Evolutionary conservation across 1,284 basidiomycete species (phyloP).

Genomic region (Ustilago loliicola): DNA sequence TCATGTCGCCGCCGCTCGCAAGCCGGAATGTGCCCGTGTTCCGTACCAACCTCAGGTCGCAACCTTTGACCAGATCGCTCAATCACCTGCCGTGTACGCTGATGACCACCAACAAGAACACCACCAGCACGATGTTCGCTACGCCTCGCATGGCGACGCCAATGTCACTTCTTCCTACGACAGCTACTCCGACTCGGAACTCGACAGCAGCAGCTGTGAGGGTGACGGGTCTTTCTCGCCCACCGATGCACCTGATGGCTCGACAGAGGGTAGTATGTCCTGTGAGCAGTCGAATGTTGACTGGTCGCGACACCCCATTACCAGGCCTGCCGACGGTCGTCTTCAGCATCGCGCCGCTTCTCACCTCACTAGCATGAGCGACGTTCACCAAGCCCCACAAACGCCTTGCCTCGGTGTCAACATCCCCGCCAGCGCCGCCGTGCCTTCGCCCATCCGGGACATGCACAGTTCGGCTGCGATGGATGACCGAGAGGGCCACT

Average conservation of each 20-base stretch:
- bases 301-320: slow-evolving; percentile 37
- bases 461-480: slow-evolving; percentile 29
- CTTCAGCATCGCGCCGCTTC: slow-evolving; percentile 21
- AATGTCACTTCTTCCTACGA: slow-evolving; percentile 27
- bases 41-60: slow-evolving; percentile 42
- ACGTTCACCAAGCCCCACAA: slow-evolving; percentile 30
- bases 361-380: slow-evolving; percentile 44
- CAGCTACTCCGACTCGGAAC: slow-evolving; percentile 46
- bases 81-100: slow-evolving; percentile 28
- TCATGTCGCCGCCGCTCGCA: slow-evolving; percentile 38
- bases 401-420: slow-evolving; percentile 26
- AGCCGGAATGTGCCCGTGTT: slow-evolving; percentile 29
- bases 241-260: slow-evolving; percentile 31
- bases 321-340: slow-evolving; percentile 15
- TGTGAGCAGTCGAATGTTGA: slow-evolving; percentile 35
- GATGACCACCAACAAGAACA: slow-evolving; percentile 10
- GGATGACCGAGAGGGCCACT: slow-evolving; percentile 43
- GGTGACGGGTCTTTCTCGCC: slow-evolving; percentile 45
- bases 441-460: slow-evolving; percentile 17
- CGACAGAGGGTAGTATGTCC: slow-evolving; percentile 20
- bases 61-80: slow-evolving; percentile 25
- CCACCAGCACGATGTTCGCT: slow-evolving; percentile 6
- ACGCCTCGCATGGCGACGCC: slow-evolving; percentile 22
- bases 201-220: slow-evolving; percentile 52
- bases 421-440: slow-evolving; percentile 22